Percentiles rank a stretch among this genome's conserved stretches.
Conservation (phyloP, 2,329 filamentous ascomycete species). For the Xylariaceae sp. region DNA sequence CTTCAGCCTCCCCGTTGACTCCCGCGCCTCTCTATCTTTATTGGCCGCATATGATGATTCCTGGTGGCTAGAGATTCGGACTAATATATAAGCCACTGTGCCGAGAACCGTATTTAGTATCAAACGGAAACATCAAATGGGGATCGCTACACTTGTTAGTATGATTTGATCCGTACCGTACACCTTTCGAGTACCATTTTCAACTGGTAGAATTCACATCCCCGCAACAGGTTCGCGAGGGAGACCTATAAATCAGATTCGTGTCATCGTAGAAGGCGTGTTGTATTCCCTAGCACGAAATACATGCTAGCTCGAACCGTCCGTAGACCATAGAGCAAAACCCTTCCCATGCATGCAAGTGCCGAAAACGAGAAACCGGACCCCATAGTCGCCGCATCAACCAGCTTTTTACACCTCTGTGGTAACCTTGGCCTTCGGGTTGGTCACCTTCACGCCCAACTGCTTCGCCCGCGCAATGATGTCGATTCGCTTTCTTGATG, state of each 20-base stretch:
- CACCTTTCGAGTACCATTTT: not conserved
- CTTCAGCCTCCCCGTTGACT: not conserved
- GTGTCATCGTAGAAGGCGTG: constrained; percentile 39
- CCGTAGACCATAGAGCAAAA: constrained; percentile 40
- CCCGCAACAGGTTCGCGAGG: constrained; percentile 12
- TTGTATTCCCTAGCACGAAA: constrained; percentile 40
- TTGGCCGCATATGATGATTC: not conserved
- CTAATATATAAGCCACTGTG: not conserved
- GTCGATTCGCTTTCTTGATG: constrained; percentile 97
- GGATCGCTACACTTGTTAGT: not conserved
- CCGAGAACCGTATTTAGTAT: not conserved
- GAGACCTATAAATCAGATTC: constrained; percentile 15
- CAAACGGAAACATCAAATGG: not conserved
- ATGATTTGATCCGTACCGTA: not conserved
- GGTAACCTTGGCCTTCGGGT: constrained; percentile 98
- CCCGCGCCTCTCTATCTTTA: not conserved
- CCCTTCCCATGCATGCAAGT: constrained; percentile 41
- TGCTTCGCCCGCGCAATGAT: constrained; percentile 98
- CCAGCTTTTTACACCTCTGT: constrained; percentile 73
- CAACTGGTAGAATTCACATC: not conserved
- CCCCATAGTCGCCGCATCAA: constrained; percentile 34
- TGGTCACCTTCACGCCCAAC: constrained; percentile 99
- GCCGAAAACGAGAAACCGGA: constrained; percentile 41
- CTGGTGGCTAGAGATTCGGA: not conserved
- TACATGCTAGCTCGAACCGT: constrained; percentile 40